phyloP scores from a whole-genome alignment of 2,329 filamentous ascomycete genomes.

The Alternaria rosae region DNA sequence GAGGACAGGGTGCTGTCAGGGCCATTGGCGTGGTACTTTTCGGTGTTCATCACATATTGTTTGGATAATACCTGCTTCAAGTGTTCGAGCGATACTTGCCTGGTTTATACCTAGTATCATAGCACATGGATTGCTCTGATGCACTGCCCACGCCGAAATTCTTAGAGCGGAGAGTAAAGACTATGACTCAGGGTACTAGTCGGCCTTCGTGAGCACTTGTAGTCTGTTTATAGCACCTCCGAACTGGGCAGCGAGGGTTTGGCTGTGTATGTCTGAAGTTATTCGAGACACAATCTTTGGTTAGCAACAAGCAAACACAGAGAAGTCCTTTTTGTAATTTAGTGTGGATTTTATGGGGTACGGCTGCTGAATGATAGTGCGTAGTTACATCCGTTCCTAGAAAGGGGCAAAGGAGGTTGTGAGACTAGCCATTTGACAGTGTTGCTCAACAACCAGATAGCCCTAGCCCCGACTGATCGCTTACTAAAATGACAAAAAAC shows the following conservation, averaged over 20 bases:
- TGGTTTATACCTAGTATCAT: not conserved
- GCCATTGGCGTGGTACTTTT: not conserved
- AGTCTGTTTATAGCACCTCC: not conserved
- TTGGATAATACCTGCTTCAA: not conserved
- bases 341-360: not conserved
- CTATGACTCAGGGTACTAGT: not conserved
- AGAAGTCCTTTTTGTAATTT: not conserved
- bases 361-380: conserved; percentile 3
- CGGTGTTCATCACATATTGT: not conserved
- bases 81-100: not conserved
- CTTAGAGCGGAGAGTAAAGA: not conserved
- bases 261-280: not conserved
- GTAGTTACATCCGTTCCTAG: not conserved
- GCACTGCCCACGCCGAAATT: not conserved
- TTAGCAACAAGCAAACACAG: not conserved
- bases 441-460: not conserved
- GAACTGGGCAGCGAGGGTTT: not conserved
- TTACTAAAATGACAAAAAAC: not conserved
- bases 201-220: no score
- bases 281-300: not conserved
- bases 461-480: not conserved
- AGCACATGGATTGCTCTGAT: not conserved
- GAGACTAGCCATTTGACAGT: not conserved
- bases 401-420: not conserved
- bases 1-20: not conserved